These are phyloP conservation scores for Verticillium klebahnii DNA, from an alignment of 2,329 filamentous ascomycete genomes.

Conservation along the genomic window DNA sequence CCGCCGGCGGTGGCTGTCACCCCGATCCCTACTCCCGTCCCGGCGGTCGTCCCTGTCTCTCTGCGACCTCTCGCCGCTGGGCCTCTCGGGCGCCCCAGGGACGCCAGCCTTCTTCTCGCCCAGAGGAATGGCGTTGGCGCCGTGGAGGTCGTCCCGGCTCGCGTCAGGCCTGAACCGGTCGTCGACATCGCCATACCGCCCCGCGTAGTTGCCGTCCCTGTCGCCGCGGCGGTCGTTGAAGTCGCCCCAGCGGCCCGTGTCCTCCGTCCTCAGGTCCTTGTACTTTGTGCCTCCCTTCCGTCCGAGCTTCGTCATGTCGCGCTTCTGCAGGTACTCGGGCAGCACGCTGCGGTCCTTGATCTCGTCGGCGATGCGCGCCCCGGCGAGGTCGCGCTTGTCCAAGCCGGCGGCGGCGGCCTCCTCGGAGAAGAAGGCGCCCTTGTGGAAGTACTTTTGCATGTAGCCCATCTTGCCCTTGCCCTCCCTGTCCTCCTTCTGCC, in stretches of 20 bases:
- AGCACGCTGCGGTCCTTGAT: constrained; percentile 75
- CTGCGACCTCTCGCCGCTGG: neutral
- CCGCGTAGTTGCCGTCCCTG: constrained; percentile 30
- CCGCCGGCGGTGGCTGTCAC: constrained; percentile 7
- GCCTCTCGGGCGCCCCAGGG: neutral
- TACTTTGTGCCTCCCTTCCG: constrained; percentile 90
- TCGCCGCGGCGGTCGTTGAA: constrained; percentile 45
- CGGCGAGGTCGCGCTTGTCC: constrained; percentile 80
- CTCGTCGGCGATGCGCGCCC: constrained; percentile 76
- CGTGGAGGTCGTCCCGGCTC: constrained; percentile 43
- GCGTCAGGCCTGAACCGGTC: constrained; percentile 66
- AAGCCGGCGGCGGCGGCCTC: constrained; percentile 72
- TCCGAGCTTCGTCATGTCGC: constrained; percentile 90
- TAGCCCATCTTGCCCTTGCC: constrained; percentile 75
- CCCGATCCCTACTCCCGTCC: constrained; percentile 20
- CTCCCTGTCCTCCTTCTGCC: constrained; percentile 77
- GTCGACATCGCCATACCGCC: constrained; percentile 43
- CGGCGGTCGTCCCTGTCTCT: constrained; percentile 18
- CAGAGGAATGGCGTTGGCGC: constrained; percentile 67
- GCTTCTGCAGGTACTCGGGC: constrained; percentile 86
- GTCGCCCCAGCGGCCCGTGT: constrained; percentile 83
- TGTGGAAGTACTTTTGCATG: constrained; percentile 96
- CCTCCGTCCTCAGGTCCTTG: constrained; percentile 80
- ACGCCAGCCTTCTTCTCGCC: constrained; percentile 49
- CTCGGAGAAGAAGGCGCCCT: constrained; percentile 90